Conservation (phyloP, 805 yeast genomes). For the Kodamaea hsintzibuensis region DNA sequence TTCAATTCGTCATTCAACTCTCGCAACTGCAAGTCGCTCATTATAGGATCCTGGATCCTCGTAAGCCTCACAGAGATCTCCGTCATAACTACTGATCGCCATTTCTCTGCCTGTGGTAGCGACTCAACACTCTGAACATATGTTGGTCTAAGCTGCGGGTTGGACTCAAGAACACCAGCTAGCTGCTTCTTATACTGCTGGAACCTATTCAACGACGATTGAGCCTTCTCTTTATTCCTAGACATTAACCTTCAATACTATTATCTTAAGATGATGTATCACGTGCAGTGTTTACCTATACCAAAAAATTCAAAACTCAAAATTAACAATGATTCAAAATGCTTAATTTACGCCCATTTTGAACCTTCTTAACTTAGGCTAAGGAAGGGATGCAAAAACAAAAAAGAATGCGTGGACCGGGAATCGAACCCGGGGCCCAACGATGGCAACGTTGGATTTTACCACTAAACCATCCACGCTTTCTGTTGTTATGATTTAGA, state of each 20-base stretch:
- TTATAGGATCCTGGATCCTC: constrained; percentile 57
- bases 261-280: neutral
- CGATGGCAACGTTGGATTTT: constrained; percentile 7
- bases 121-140: constrained; percentile 52
- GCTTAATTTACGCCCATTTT: neutral
- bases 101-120: constrained; percentile 67
- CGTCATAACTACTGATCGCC: constrained; percentile 59
- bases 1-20: constrained; percentile 77
- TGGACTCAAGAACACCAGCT: constrained; percentile 57
- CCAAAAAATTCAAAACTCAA: neutral
- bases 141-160: constrained; percentile 60
- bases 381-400: neutral
- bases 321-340: neutral
- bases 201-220: constrained; percentile 64
- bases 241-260: constrained; percentile 50
- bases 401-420: constrained; percentile 5
- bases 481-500: neutral
- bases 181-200: constrained; percentile 63
- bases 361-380: neutral
- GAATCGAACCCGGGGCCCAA: constrained; percentile 9
- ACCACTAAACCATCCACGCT: constrained; percentile 8
- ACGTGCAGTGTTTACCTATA: neutral
- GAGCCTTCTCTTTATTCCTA: constrained; percentile 74
- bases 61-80: constrained; percentile 66
- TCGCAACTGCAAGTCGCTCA: constrained; percentile 63